phyloP scores from a whole-genome alignment of 805 yeast species.

The Yarrowia deformans region DNA sequence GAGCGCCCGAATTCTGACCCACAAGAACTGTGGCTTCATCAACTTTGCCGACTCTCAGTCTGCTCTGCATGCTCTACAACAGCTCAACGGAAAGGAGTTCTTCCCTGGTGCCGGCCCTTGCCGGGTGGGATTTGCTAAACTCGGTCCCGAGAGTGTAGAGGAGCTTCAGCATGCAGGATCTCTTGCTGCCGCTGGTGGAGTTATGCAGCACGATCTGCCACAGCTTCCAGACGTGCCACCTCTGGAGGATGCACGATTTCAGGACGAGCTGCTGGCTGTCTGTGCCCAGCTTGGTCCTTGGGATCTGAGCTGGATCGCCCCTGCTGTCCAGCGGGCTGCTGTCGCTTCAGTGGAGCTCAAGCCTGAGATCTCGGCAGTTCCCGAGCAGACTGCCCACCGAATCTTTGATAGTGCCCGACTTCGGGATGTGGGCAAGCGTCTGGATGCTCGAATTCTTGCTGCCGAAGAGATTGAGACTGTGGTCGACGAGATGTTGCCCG shows the following conservation, averaged over 20 bases:
- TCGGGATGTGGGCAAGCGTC: constrained; percentile 80
- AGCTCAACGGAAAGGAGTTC: constrained; percentile 81
- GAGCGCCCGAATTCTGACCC: constrained; percentile 65
- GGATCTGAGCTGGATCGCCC: constrained; percentile 25
- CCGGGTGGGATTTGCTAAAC: constrained; percentile 82
- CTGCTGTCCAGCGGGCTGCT: constrained; percentile 18
- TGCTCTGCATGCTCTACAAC: constrained; percentile 81
- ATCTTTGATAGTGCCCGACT: constrained; percentile 87
- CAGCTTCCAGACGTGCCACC: constrained; percentile 25
- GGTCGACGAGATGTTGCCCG: constrained; percentile 83
- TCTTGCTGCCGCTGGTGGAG: constrained; percentile 14
- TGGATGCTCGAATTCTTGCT: constrained; percentile 63
- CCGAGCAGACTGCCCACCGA: constrained; percentile 71
- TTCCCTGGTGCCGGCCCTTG: constrained; percentile 78
- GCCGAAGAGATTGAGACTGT: constrained; percentile 77
- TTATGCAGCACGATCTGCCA: constrained; percentile 24
- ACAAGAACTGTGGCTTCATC: constrained; percentile 61
- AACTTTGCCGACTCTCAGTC: constrained; percentile 75
- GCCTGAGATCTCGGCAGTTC: constrained; percentile 61
- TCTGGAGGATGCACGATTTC: constrained; percentile 21
- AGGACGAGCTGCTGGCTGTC: constrained; percentile 26
- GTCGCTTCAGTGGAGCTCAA: constrained; percentile 42
- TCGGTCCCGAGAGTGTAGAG: constrained; percentile 31
- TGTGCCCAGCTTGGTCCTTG: constrained; percentile 26
- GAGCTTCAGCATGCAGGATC: constrained; percentile 35